Evolutionary conservation across 208 protist genomes (phyloP).

Genomic region (Porcisia hertigi): DNA sequence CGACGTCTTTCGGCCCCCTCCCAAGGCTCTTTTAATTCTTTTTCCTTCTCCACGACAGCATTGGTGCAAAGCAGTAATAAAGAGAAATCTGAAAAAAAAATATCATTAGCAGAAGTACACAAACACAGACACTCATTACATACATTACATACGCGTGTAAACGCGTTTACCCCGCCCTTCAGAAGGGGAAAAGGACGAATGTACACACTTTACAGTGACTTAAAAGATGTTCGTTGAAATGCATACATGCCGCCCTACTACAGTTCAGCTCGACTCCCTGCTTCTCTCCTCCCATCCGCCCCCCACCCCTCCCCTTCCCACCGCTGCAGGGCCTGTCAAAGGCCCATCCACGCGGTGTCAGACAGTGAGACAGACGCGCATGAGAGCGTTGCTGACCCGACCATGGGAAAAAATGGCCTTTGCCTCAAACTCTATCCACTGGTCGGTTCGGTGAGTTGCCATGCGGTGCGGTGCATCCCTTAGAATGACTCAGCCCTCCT

Average conservation of each 20-base stretch:
- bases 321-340: not conserved
- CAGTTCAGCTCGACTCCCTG: not conserved
- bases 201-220: constrained; percentile 16
- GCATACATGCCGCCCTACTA: not conserved
- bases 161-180: too few species aligned
- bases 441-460: not conserved
- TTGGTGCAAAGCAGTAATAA: too few species aligned
- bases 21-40: not conserved
- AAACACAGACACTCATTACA: not conserved
- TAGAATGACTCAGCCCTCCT: not conserved
- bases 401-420: not conserved
- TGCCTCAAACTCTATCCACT: not conserved
- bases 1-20: not conserved
- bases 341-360: not conserved
- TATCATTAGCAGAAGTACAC: not conserved
- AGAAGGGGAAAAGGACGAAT: constrained; percentile 4
- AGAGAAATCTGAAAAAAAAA: not conserved
- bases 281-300: too few species aligned
- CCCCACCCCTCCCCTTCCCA: not conserved
- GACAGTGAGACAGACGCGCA: not conserved
- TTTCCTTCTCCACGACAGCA: too few species aligned
- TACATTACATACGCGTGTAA: not conserved
- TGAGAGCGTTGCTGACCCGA: not conserved
- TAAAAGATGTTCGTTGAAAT: not conserved
- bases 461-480: not conserved